These are phyloP conservation scores for Endocalyx cinctus DNA, from an alignment of 2,329 filamentous ascomycete species.

Conservation along the genomic window DNA sequence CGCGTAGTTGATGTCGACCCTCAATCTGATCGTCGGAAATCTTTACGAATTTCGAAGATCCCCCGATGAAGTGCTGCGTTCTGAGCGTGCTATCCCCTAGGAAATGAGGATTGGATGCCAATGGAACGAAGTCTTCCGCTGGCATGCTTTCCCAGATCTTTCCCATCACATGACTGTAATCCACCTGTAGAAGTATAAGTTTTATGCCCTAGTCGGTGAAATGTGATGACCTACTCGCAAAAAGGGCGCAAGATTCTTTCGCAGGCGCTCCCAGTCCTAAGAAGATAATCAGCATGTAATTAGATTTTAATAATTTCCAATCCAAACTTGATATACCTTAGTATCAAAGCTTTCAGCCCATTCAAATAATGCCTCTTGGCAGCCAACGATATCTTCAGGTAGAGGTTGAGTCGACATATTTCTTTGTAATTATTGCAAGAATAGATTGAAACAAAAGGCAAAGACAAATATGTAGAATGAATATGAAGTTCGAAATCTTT, in stretches of 20 bases:
- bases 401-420: too few species aligned
- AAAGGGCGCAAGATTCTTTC: constrained; percentile 3
- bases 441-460: too few species aligned
- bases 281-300: neutral
- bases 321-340: neutral
- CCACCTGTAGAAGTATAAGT: constrained; percentile 18
- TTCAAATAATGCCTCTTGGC: constrained; percentile 5
- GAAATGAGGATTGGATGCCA: constrained; percentile 47
- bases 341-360: constrained; percentile 9
- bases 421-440: too few species aligned
- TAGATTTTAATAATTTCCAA: neutral
- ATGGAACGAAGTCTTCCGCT: constrained; percentile 45
- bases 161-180: constrained; percentile 37
- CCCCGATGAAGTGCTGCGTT: constrained; percentile 55
- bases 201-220: neutral
- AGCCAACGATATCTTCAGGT: constrained; percentile 4
- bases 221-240: constrained; percentile 1
- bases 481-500: too few species aligned
- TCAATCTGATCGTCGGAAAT: constrained; percentile 41
- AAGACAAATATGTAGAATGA: too few species aligned
- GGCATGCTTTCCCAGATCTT: constrained; percentile 54
- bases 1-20: constrained; percentile 53
- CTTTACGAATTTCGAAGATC: constrained; percentile 47
- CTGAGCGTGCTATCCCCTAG: constrained; percentile 50
- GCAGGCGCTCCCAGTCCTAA: constrained; percentile 5